Conservation (phyloP, 2,329 filamentous ascomycete species). For the Xylariaceae sp. region DNA sequence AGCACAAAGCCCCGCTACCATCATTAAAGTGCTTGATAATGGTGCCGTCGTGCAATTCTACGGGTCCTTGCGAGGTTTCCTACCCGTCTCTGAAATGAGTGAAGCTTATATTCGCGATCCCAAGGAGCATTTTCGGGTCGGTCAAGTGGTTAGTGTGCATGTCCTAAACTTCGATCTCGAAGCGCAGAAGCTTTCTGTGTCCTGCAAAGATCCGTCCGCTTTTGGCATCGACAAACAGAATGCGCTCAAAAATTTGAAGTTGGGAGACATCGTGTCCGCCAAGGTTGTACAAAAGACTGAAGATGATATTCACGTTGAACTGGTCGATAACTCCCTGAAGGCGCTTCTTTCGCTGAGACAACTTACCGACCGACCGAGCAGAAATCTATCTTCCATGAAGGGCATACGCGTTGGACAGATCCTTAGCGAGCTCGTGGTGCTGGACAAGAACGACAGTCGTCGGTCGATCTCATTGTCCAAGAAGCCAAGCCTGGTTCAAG, state of each 20-base stretch:
- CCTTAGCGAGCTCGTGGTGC: constrained; percentile 73
- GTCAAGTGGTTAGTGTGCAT: constrained; percentile 88
- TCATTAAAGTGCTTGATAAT: constrained; percentile 71
- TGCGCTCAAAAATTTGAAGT: constrained; percentile 67
- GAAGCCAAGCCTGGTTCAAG: constrained; percentile 77
- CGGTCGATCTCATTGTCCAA: constrained; percentile 72
- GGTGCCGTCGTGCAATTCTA: constrained; percentile 95
- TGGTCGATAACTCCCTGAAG: constrained; percentile 69
- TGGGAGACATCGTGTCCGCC: constrained; percentile 72
- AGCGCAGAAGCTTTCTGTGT: constrained; percentile 71
- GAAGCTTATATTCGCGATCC: constrained; percentile 92
- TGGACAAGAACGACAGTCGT: constrained; percentile 79
- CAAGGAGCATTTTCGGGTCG: constrained; percentile 79
- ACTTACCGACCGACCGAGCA: constrained; percentile 75
- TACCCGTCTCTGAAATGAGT: constrained; percentile 96
- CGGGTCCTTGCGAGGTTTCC: constrained; percentile 73
- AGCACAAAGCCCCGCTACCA: constrained; percentile 77
- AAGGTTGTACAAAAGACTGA: constrained; percentile 77
- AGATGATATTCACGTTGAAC: constrained; percentile 71
- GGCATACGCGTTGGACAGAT: constrained; percentile 81
- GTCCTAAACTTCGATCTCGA: constrained; percentile 75
- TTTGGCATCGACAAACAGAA: constrained; percentile 73
- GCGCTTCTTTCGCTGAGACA: constrained; percentile 74
- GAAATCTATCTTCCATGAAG: constrained; percentile 69
- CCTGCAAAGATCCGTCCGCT: constrained; percentile 82